These are phyloP conservation scores for Podaxis sp. DNA, from an alignment of 768 basidiomycete genomes.

Conservation along the genomic window DNA sequence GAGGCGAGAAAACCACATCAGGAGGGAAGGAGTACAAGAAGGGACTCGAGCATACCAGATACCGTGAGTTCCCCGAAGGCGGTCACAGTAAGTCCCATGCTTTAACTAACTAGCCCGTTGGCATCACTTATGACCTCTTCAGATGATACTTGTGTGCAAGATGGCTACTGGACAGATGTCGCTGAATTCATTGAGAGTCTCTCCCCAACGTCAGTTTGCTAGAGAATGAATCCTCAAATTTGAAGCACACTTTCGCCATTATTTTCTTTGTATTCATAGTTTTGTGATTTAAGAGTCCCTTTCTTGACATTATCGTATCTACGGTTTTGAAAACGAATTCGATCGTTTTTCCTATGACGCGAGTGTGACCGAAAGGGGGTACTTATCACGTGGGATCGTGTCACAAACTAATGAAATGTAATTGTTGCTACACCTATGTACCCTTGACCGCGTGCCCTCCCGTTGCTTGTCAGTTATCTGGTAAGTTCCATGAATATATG, in stretches of 20 bases:
- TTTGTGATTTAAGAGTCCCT: not conserved
- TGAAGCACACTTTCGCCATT: not conserved
- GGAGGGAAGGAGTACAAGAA: constrained; percentile 42
- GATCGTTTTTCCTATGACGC: no score
- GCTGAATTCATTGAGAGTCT: constrained; percentile 43
- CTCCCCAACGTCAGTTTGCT: not conserved
- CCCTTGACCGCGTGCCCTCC: not conserved
- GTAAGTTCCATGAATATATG: constrained; percentile 4
- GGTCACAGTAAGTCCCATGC: constrained; percentile 46
- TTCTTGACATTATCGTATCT: not conserved
- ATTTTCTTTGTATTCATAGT: not conserved
- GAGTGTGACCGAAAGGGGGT: not conserved
- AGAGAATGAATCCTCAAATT: not conserved
- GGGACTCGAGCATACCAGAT: constrained; percentile 54
- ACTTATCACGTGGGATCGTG: not conserved
- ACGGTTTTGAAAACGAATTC: not conserved
- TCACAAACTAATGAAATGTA: not conserved
- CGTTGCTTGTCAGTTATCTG: not conserved
- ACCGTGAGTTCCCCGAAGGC: constrained; percentile 54
- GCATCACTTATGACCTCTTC: constrained; percentile 2
- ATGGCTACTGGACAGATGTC: constrained; percentile 55
- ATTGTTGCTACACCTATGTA: not conserved
- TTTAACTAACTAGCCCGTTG: constrained; percentile 6
- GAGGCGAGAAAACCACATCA: constrained; percentile 44
- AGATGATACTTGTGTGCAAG: constrained; percentile 59